These are phyloP conservation scores for Osmozyma mogii DNA, from an alignment of 805 yeast genomes.

Conservation along the genomic window DNA sequence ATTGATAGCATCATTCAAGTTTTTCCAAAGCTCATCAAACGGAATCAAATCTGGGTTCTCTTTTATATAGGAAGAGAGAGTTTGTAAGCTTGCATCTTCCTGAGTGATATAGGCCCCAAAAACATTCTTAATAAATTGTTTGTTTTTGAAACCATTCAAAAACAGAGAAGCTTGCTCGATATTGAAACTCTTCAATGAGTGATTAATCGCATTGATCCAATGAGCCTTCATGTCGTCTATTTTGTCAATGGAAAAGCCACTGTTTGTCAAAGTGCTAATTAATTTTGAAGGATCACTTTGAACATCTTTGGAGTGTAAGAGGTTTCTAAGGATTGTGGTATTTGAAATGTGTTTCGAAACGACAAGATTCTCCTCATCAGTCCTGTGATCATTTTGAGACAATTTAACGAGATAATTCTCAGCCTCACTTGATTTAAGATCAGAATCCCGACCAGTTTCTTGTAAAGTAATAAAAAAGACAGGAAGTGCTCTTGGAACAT, in stretches of 20 bases:
- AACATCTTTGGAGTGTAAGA: constrained; percentile 10
- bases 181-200: constrained; percentile 12
- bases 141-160: constrained; percentile 6
- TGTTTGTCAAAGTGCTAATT: constrained; percentile 7
- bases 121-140: constrained; percentile 5
- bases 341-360: constrained; percentile 13
- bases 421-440: constrained; percentile 11
- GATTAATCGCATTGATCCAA: constrained; percentile 1
- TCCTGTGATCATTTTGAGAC: constrained; percentile 16
- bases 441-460: background rate
- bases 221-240: background rate
- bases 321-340: constrained; percentile 12
- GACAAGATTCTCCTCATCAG: constrained; percentile 15
- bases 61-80: constrained; percentile 5
- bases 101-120: constrained; percentile 8
- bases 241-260: background rate
- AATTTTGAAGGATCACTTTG: too few relatives aligned
- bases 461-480: constrained; percentile 1
- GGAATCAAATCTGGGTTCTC: constrained; percentile 9
- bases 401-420: constrained; percentile 22
- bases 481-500: constrained; percentile 9
- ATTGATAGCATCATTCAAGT: constrained; percentile 7
- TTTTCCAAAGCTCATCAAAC: constrained; percentile 18
- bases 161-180: constrained; percentile 7
- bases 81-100: constrained; percentile 6